Conservation (phyloP, 495 filamentous ascomycete genomes). For the Neurospora tetrasperma region DNA sequence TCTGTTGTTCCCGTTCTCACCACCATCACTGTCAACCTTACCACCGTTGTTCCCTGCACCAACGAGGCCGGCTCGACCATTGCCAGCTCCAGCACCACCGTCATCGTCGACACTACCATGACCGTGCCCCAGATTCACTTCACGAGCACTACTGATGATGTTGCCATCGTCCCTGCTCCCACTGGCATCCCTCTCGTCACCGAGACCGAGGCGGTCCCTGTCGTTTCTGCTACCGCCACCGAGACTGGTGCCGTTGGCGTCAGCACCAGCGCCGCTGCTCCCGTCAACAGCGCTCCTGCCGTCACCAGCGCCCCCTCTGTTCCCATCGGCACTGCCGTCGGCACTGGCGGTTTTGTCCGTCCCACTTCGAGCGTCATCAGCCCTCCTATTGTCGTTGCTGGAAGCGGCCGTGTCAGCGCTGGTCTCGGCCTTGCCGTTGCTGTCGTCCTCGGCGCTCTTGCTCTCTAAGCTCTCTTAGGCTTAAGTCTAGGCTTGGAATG, state of each 20-base stretch:
- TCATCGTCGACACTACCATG: slow-evolving; percentile 46
- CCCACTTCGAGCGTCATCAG: slow-evolving; percentile 10
- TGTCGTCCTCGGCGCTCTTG: slow-evolving; percentile 22
- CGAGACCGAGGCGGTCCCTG: slow-evolving; percentile 5
- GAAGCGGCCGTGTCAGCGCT: slow-evolving; percentile 24
- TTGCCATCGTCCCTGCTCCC: slow-evolving; percentile 38
- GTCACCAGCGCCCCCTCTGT: slow-evolving; percentile 13
- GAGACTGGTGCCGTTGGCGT: slow-evolving; percentile 34
- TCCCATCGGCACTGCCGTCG: slow-evolving; percentile 18
- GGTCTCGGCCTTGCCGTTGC: slow-evolving; percentile 29
- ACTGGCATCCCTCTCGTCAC: slow-evolving; percentile 12
- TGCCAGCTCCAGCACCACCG: slow-evolving; percentile 44
- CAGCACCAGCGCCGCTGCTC: slow-evolving; percentile 36
- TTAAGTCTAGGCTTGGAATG: neutral
- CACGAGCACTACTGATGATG: slow-evolving; percentile 39
- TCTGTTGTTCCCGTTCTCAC: slow-evolving; percentile 42
- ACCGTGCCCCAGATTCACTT: slow-evolving; percentile 69
- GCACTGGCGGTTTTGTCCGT: slow-evolving; percentile 22
- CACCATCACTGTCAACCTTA: slow-evolving; percentile 47
- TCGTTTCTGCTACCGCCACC: slow-evolving; percentile 18
- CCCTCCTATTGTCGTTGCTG: slow-evolving; percentile 23
- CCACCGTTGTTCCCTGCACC: slow-evolving; percentile 43
- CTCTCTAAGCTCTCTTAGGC: slow-evolving; percentile 21
- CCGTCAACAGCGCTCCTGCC: slow-evolving; percentile 34
- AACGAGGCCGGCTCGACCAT: slow-evolving; percentile 37